Percentiles rank a stretch among this genome's conserved stretches.
Evolutionary conservation across 1,284 basidiomycete genomes (phyloP).

Genomic region (Lignosus rhinocerotis): DNA sequence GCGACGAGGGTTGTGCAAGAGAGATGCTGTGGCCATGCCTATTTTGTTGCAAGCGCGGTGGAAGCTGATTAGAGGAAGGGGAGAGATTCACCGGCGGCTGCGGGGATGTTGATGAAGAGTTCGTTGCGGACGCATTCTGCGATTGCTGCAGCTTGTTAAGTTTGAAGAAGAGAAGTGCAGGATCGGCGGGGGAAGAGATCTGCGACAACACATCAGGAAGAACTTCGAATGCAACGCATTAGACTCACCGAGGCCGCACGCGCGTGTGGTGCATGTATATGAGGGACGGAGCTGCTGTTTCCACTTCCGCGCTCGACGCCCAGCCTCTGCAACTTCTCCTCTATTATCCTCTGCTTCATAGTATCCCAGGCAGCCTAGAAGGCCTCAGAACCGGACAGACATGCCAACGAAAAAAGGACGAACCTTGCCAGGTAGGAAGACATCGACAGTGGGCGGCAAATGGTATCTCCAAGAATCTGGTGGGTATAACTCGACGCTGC

Average conservation of each 20-base stretch:
- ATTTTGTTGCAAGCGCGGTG: conserved; percentile 45
- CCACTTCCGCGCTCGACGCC: conserved; percentile 72
- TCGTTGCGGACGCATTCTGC: conserved; percentile 52
- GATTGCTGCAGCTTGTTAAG: conserved; percentile 79
- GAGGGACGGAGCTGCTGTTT: conserved; percentile 54
- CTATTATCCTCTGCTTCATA: conserved; percentile 68
- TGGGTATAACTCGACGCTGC: conserved; percentile 59
- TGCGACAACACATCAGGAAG: conserved; percentile 33
- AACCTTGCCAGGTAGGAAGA: conserved; percentile 82
- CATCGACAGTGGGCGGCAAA: conserved; percentile 68
- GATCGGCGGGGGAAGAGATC: conserved; percentile 85
- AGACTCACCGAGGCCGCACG: conserved; percentile 74
- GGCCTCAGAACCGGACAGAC: background rate
- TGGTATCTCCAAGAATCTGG: conserved; percentile 55
- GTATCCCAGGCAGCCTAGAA: conserved; percentile 68
- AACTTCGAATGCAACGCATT: conserved; percentile 4
- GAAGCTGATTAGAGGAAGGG: conserved; percentile 50
- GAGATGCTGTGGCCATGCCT: conserved; percentile 74
- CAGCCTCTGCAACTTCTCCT: conserved; percentile 75
- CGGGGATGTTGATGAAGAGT: conserved; percentile 63
- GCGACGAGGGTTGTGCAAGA: conserved; percentile 54
- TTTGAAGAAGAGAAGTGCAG: conserved; percentile 75
- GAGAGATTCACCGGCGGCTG: conserved; percentile 53
- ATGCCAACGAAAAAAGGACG: conserved; percentile 14
- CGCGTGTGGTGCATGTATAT: conserved; percentile 70